These are phyloP conservation scores for Eimeria zaria DNA, from an alignment of 169 alveolate species.

Conservation along the genomic window DNA sequence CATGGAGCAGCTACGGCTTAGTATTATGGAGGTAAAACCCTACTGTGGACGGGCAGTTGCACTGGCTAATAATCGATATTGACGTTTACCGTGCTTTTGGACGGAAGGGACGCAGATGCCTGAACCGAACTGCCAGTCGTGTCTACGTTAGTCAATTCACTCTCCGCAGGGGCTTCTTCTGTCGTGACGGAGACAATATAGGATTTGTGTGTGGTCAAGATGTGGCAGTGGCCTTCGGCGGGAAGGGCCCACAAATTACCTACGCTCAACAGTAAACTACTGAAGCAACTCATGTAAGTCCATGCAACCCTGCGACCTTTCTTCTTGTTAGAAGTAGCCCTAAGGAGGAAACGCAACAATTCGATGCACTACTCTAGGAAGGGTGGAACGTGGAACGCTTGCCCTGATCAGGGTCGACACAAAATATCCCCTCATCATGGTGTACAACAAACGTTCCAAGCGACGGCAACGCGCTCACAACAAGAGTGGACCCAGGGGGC, in stretches of 20 bases:
- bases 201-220: constrained; percentile 62
- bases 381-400: background rate
- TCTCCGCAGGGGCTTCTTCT: constrained; percentile 26
- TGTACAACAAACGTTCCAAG: constrained; percentile 72
- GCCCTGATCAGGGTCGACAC: constrained; percentile 80
- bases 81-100: constrained; percentile 26
- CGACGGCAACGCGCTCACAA: constrained; percentile 63
- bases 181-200: constrained; percentile 78
- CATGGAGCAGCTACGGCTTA: background rate
- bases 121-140: constrained; percentile 6
- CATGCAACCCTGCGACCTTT: background rate
- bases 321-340: background rate
- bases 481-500: constrained; percentile 38
- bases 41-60: background rate
- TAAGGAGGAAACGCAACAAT: background rate
- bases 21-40: background rate
- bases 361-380: background rate
- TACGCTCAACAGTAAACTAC: background rate
- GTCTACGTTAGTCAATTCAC: constrained; percentile 15
- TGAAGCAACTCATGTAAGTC: background rate
- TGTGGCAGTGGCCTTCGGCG: constrained; percentile 54
- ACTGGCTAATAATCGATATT: background rate
- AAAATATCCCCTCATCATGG: constrained; percentile 80
- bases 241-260: constrained; percentile 84
- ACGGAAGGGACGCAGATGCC: background rate